phyloP scores from a whole-genome alignment of 1,284 basidiomycete species.

The Cryptococcus sp. region DNA sequence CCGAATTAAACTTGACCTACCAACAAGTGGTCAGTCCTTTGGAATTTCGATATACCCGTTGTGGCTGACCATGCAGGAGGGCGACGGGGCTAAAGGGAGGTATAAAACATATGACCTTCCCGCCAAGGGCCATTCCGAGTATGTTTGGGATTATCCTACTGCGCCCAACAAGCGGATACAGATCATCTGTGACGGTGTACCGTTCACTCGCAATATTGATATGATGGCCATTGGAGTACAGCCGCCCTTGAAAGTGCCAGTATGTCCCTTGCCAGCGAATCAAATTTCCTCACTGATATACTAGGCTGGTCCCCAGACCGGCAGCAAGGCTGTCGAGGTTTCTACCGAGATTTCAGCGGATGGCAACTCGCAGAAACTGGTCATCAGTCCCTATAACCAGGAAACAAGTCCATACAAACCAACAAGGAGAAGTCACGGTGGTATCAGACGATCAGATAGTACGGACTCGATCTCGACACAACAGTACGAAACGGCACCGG shows the following conservation, averaged over 20 bases:
- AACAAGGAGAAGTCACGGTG: slow-evolving; percentile 52
- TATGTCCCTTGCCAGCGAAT: slow-evolving; percentile 6
- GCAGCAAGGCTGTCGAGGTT: slow-evolving; percentile 58
- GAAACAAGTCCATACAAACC: slow-evolving; percentile 88
- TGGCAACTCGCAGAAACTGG: slow-evolving; percentile 76
- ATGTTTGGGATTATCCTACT: slow-evolving; percentile 95
- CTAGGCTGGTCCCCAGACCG: slow-evolving; percentile 1
- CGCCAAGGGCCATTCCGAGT: slow-evolving; percentile 47
- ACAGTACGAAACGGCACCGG: slow-evolving; percentile 80
- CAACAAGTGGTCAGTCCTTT: slow-evolving; percentile 64
- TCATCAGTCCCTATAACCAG: slow-evolving; percentile 82
- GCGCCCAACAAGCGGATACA: slow-evolving; percentile 75
- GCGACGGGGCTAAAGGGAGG: slow-evolving; percentile 48
- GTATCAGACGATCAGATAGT: slow-evolving; percentile 25
- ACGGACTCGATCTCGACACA: slow-evolving; percentile 40
- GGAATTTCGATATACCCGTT: not conserved
- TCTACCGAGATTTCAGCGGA: slow-evolving; percentile 94
- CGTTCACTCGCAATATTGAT: slow-evolving; percentile 69
- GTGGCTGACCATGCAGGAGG: slow-evolving; percentile 16
- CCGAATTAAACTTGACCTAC: slow-evolving; percentile 66
- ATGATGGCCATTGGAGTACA: slow-evolving; percentile 95
- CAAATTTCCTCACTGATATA: not conserved
- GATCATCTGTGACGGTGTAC: slow-evolving; percentile 58
- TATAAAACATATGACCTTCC: slow-evolving; percentile 19
- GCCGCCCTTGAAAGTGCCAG: slow-evolving; percentile 75